Evolutionary conservation across 2,329 filamentous ascomycete species (phyloP), one percentile per base, ranked within the genome.

Genomic region (Colletotrichum sp.): DNA sequence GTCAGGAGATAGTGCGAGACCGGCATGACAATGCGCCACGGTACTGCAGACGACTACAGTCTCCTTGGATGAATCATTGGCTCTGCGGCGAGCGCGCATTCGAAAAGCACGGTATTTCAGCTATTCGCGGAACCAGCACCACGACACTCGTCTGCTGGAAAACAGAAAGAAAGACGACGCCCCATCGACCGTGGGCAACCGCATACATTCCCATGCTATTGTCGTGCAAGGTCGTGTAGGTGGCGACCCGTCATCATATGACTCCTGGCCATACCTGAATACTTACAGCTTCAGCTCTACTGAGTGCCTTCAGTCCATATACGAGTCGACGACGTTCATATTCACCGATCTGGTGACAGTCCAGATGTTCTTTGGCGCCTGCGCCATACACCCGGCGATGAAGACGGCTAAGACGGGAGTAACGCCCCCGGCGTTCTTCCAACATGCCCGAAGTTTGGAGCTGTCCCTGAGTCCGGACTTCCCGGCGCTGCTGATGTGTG

Each of bases 31-130:
- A 29, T 3, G 25, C 39, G n/a, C 39, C 44, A n/a, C 36, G 44
- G 3, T 72, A 52, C 30, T 27, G 27, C 25, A 62, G 61, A 34
- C 52, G 62, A 4, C 44, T 75, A 2, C 69, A 72, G 7, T 67
- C 61, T 12, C 62, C 32, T 4, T 75, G 62, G 72, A 64, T 71
- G 34, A 75, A 75, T 36, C 72, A 72, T 12, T 72, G 69, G 72
- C 61, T 8, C 5, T 75, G 69, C 13, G 62, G 59, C 11, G 72
- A 75, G 57, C 57, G 36, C 9, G 44, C 30, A 4, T 49, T 66
- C 22, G 16, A 71, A 11, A 16, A 29, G 25, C 39, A 66, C 15
- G 55, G 44, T 6, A 3, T 69, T 15, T n/a, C 62, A 11, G 57
- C 59, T 27, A n/a, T 61, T 11, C 39, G 16, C 9, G 32, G 32